Evolutionary conservation across 352 stramenopile species (phyloP).

Genomic region (Blastocystis sp.): DNA sequence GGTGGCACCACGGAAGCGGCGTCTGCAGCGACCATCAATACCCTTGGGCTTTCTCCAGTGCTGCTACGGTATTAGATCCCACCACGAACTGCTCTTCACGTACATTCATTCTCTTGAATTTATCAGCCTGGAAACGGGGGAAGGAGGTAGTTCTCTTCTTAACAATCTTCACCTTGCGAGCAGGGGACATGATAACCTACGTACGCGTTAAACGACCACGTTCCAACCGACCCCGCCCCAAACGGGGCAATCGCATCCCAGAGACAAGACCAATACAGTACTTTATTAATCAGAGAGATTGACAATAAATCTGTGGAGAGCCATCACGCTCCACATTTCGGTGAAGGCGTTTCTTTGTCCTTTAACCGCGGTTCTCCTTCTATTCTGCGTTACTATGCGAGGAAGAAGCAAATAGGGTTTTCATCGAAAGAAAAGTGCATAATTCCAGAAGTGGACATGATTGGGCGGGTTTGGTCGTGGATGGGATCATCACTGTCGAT

Average conservation of each 20-base stretch:
- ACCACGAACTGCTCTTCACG: conserved; percentile 82
- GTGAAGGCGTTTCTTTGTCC: background rate
- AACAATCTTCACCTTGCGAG: conserved; percentile 86
- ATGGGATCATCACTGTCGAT: too few species aligned
- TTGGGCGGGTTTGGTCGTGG: too few species aligned
- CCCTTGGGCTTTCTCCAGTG: conserved; percentile 96
- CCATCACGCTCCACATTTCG: background rate
- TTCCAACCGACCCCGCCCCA: background rate
- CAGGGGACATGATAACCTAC: conserved; percentile 69
- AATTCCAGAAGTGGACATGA: too few species aligned
- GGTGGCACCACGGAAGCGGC: conserved; percentile 96
- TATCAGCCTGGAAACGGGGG: conserved; percentile 89
- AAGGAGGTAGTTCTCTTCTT: conserved; percentile 99
- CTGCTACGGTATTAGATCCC: conserved; percentile 82
- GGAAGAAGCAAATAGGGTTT: too few species aligned
- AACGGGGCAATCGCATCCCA: background rate
- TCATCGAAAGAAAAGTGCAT: too few species aligned
- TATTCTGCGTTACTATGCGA: background rate
- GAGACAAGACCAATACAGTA: background rate
- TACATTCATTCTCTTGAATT: conserved; percentile 75
- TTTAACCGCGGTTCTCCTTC: background rate
- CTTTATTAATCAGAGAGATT: conserved; percentile 56
- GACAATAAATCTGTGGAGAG: conserved; percentile 53
- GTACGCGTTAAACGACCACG: background rate
- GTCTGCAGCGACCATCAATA: conserved; percentile 97